phyloP scores from a whole-genome alignment of 108 stramenopile species.

The Seminavis robusta region DNA sequence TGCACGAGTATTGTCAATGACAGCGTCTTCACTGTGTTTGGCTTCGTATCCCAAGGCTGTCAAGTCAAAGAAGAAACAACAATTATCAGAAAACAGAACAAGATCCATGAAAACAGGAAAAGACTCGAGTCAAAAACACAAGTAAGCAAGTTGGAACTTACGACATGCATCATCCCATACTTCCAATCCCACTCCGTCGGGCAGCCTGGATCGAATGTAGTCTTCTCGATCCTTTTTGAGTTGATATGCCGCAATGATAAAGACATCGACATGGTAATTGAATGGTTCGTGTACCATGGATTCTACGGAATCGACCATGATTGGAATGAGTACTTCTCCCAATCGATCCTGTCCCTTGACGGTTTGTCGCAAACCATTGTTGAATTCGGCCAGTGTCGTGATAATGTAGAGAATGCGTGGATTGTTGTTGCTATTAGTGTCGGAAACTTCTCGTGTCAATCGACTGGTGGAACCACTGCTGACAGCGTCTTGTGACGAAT shows the following conservation, averaged over 20 bases:
- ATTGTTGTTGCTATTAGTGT: neutral
- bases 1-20: constrained; percentile 31
- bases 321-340: constrained; percentile 55
- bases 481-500: too few relatives aligned
- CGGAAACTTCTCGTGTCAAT: too few relatives aligned
- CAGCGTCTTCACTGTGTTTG: neutral
- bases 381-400: constrained; percentile 68
- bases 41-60: constrained; percentile 53
- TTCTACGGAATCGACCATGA: constrained; percentile 55
- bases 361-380: constrained; percentile 51
- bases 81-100: constrained; percentile 24
- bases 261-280: constrained; percentile 62
- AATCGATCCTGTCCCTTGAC: constrained; percentile 65
- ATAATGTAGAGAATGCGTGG: constrained; percentile 60
- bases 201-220: constrained; percentile 51
- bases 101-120: constrained; percentile 27
- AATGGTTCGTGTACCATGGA: constrained; percentile 42
- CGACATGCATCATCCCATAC: constrained; percentile 77
- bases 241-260: constrained; percentile 37
- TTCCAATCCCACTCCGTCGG: constrained; percentile 61
- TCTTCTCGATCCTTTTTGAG: constrained; percentile 37
- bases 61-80: constrained; percentile 34
- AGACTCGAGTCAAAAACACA: constrained; percentile 22
- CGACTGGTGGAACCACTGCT: too few relatives aligned
- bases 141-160: too few relatives aligned